Base-by-base conservation (phyloP, 805 yeast species). In the Candida hispaniensis region DNA sequence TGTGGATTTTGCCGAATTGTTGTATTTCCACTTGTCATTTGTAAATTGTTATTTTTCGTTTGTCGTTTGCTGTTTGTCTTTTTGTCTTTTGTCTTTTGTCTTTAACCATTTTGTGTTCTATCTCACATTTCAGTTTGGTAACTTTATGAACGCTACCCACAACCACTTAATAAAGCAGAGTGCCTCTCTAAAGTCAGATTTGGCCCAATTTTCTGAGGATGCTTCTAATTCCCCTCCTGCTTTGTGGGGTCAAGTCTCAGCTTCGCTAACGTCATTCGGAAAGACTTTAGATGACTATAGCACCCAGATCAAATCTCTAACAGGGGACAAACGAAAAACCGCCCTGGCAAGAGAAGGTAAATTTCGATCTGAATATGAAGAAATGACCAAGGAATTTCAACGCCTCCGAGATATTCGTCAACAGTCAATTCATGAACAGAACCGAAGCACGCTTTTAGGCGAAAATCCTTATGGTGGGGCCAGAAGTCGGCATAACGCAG, bases 101-200 rank as follows among this genome's bases (percentile, higher is more conserved):
- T n/a, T n/a, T n/a, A n/a, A n/a, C n/a, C n/a, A n/a, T n/a, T n/a
- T n/a, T n/a, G n/a, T n/a, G n/a, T n/a, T n/a, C n/a, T n/a, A n/a
- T n/a, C n/a, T n/a, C n/a, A n/a, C n/a, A n/a, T n/a, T n/a, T n/a
- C n/a, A n/a, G n/a, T n/a, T n/a, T n/a, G n/a, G n/a, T n/a, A n/a
- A n/a, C n/a, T n/a, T n/a, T n/a, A 32, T 32, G 97, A 86, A 85
- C 59, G 75, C 94, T 16, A 64, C 86, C 34, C 83, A 78, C 60
- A 88, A 82, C 59, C 93, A 82, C 55, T 95, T 94, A 6, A 66
- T 79, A 38, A 83, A 82, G 55, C 95, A 86, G 56, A 72, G 83
- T 18, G 81, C 73, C 47, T 65, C 75, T 16, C 59, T 88, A 34
- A 69, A 74, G 40, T 69, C 70, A 42, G 95, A 85, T 47, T 58